Evolutionary conservation across 2,329 filamentous ascomycete genomes (phyloP), one percentile per base, ranked within the genome.

Genomic region (Sporothrix sp.): DNA sequence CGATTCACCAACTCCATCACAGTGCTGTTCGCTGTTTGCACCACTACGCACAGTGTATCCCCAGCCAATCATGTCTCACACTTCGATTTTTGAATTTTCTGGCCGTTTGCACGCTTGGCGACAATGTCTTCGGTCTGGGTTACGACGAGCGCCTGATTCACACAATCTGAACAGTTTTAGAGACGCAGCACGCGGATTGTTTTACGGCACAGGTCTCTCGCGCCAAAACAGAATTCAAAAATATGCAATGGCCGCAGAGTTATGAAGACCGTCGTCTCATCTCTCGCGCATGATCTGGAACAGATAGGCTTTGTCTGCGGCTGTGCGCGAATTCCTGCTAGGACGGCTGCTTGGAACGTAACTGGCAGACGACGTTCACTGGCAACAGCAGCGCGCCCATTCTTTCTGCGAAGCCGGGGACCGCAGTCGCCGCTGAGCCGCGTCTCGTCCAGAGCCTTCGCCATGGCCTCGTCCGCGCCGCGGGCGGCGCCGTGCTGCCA

Each of bases 1-100:
- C 32, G 4, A 14, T 16, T 13, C 33, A 16, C 25, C 39, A 43
- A n/a, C 25, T 2, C 23, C 25, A 28, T 28, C 25, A n/a, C n/a
- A n/a, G n/a, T n/a, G n/a, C n/a, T n/a, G 32, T 14, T 33, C n/a
- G 11, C 10, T 33, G 32, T 33, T 14, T 33, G 11, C 4, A 4
- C 11, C 10, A 7, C 4, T 9, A 33, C 44, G 38, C 50, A 52
- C 50, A 27, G 50, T 44, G 10, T 23, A 9, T 20, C 14, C 4
- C 44, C 20, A 13, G 16, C 50, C 50, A 52, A 52, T 52, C 50
- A 52, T 48, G 43, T 52, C 50, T 52, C 50, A 47, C 27, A 13
- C 28, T 18, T 28, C 16, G 18, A 4, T 30, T 20, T 32, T 48
- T 46, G 30, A 6, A 42, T 52, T 52, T 28, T 48, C 38, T 44